These are phyloP conservation scores for Apiospora aurea DNA, from an alignment of 2,329 filamentous ascomycete genomes.

Conservation along the genomic window DNA sequence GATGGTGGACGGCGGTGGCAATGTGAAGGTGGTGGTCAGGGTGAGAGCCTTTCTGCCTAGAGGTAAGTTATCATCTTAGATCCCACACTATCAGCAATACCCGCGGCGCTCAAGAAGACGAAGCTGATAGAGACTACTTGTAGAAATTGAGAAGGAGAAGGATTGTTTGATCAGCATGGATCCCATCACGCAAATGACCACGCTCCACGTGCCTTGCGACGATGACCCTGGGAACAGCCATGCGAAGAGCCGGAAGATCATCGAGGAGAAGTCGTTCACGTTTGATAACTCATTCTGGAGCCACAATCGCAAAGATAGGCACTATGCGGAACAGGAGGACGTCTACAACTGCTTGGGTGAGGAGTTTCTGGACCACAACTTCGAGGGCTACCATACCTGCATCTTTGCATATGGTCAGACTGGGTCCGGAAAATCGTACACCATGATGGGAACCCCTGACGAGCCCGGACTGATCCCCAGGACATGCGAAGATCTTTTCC, in stretches of 20 bases:
- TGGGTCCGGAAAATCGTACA: slow-evolving; percentile 96
- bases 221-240: slow-evolving; percentile 60
- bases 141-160: slow-evolving; percentile 82
- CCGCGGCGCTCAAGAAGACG: neutral
- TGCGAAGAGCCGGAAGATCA: slow-evolving; percentile 72
- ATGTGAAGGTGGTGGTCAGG: slow-evolving; percentile 83
- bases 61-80: slow-evolving; percentile 58
- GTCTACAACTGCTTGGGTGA: slow-evolving; percentile 94
- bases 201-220: slow-evolving; percentile 73
- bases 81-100: neutral
- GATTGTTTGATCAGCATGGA: slow-evolving; percentile 93
- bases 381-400: slow-evolving; percentile 98
- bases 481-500: slow-evolving; percentile 94
- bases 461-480: slow-evolving; percentile 91
- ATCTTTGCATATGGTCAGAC: slow-evolving; percentile 99
- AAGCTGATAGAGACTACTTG: slow-evolving; percentile 27
- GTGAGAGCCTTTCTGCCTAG: slow-evolving; percentile 80
- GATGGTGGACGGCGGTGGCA: slow-evolving; percentile 71
- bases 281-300: slow-evolving; percentile 99
- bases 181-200: slow-evolving; percentile 84
- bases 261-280: slow-evolving; percentile 90
- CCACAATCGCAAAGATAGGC: slow-evolving; percentile 76
- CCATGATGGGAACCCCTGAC: slow-evolving; percentile 91
- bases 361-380: slow-evolving; percentile 98
- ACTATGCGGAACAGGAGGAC: slow-evolving; percentile 92